phyloP scores from a whole-genome alignment of 345 rosid species.

The Brassica rapa region DNA sequence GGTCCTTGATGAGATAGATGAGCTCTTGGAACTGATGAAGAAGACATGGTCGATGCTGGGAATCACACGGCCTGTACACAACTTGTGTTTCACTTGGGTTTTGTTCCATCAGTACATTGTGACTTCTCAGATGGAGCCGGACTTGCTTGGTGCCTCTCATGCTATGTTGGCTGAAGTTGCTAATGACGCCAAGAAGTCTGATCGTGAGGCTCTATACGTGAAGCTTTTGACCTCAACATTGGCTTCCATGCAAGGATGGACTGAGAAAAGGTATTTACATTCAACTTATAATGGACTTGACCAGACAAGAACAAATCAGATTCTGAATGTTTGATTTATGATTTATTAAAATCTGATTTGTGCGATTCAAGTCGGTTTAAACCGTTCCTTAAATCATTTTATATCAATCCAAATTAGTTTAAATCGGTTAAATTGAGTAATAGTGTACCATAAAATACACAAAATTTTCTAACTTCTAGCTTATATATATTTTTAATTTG shows the following conservation, averaged over 20 bases:
- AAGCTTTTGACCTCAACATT: conserved; percentile 60
- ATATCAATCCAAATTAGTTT: too few species aligned
- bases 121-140: conserved; percentile 69
- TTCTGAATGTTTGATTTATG: too few species aligned
- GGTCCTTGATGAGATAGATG: conserved; percentile 89
- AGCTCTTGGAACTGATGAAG: conserved; percentile 80
- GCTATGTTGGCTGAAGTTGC: conserved; percentile 76
- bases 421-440: too few species aligned
- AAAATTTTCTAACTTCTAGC: too few species aligned
- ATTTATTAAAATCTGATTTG: too few species aligned
- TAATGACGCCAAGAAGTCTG: conserved; percentile 66
- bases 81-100: conserved; percentile 82
- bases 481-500: too few species aligned
- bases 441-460: too few species aligned
- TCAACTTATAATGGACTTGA: not conserved
- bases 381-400: too few species aligned
- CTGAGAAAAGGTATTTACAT: conserved; percentile 48
- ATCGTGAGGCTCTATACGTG: conserved; percentile 58
- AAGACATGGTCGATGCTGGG: conserved; percentile 89
- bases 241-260: conserved; percentile 75
- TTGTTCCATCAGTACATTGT: conserved; percentile 67
- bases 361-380: too few species aligned
- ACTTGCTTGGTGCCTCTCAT: conserved; percentile 70
- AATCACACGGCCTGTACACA: conserved; percentile 61
- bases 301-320: too few species aligned